Percentiles rank a stretch among this genome's conserved stretches.
Evolutionary conservation across 2,329 filamentous ascomycete species (phyloP).

Genomic region (Stemphylium beticola): DNA sequence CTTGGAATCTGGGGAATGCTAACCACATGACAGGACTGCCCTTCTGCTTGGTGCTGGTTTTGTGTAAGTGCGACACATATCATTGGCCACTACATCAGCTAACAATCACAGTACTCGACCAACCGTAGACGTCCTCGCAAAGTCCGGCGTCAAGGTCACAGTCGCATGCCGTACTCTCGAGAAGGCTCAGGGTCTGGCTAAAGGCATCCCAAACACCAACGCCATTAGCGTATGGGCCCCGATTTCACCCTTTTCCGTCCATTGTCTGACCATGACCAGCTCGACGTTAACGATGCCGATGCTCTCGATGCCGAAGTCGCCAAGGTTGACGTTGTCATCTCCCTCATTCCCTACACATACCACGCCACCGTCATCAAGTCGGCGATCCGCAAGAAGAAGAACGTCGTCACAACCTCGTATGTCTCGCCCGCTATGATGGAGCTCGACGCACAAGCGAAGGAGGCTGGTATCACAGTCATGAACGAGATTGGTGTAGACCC

Average conservation of each 20-base stretch:
- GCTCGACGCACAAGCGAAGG: conserved; percentile 81
- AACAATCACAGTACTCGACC: conserved; percentile 54
- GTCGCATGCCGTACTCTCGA: conserved; percentile 82
- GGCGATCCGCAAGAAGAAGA: conserved; percentile 90
- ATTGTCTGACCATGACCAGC: conserved; percentile 52
- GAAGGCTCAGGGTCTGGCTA: conserved; percentile 75
- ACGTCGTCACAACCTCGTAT: conserved; percentile 95
- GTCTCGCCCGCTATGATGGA: conserved; percentile 92
- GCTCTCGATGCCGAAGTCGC: conserved; percentile 82
- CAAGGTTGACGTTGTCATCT: conserved; percentile 75
- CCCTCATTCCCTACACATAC: conserved; percentile 77
- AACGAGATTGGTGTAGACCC: conserved; percentile 75
- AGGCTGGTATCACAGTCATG: conserved; percentile 94
- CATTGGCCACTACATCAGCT: conserved; percentile 2
- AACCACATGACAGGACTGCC: conserved; percentile 38
- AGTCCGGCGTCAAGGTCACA: conserved; percentile 63
- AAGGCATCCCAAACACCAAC: conserved; percentile 71
- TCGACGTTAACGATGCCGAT: conserved; percentile 78
- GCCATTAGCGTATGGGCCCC: conserved; percentile 61
- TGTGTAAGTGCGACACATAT: conserved; percentile 33
- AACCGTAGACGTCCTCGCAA: conserved; percentile 64
- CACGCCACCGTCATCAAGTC: conserved; percentile 84
- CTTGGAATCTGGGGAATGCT: conserved; percentile 9
- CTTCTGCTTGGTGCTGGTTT: conserved; percentile 50
- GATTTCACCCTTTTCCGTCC: background rate